Evolutionary conservation across 495 filamentous ascomycete species (phyloP).

Genomic region (Amphirosellinia nigrospora): DNA sequence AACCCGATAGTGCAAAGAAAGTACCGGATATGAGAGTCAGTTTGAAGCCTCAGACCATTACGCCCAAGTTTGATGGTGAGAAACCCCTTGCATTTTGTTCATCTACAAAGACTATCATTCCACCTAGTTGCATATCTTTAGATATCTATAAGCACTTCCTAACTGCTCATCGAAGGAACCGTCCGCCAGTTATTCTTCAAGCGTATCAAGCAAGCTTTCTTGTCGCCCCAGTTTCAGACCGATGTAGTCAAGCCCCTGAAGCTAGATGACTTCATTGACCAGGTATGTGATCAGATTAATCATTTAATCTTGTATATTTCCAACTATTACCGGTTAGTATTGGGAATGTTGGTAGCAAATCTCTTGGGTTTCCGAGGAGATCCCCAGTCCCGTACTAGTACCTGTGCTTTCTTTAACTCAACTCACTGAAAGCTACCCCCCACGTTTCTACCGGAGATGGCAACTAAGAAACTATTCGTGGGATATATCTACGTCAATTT

Average conservation of each 20-base stretch:
- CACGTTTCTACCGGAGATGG: neutral
- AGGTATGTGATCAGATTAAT: conserved; percentile 42
- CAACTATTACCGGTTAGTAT: neutral
- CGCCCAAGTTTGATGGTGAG: conserved; percentile 80
- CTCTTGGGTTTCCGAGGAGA: neutral
- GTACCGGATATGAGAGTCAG: conserved; percentile 94
- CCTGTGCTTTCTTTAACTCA: neutral
- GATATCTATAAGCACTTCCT: neutral
- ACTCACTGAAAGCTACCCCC: neutral
- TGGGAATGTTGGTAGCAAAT: neutral
- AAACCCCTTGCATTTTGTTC: neutral
- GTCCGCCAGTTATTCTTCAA: conserved; percentile 93
- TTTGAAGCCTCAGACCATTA: conserved; percentile 99
- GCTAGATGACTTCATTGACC: conserved; percentile 98
- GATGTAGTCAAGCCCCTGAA: conserved; percentile 99
- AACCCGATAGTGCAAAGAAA: conserved; percentile 77
- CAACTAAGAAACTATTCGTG: neutral
- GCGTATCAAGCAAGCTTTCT: conserved; percentile 95
- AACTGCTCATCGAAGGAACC: conserved; percentile 57
- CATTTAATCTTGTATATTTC: neutral
- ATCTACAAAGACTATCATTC: neutral
- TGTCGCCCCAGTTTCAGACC: conserved; percentile 97
- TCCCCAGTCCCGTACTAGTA: neutral
- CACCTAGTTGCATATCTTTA: neutral
- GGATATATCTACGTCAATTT: neutral